Evolutionary conservation across 208 protist species (phyloP), one percentile per base, ranked within the genome.

Genomic region (Trypanosoma vivax): DNA sequence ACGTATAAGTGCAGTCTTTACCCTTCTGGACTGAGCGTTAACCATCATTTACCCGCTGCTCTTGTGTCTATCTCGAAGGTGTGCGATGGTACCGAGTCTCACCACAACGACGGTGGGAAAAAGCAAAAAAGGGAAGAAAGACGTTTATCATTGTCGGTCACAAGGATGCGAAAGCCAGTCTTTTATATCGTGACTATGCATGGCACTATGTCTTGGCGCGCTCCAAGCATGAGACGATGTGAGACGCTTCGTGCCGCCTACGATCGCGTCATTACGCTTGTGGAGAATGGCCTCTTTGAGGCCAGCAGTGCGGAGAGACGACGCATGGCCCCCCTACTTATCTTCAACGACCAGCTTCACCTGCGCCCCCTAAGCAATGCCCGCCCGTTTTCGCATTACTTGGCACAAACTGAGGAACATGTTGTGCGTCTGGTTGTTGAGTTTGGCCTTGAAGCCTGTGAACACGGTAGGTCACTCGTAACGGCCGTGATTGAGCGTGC

Each of bases 1-100:
- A 82, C 86, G 11, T 93, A 93, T 45, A 80, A 76, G 39, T 57
- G 51, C 48, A 90, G 71, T 30, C 37, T 93, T 11, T 93, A 93
- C 59, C 79, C 82, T 1, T 74, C 75, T 29, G 61, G 73, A 11
- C 53, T 90, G 46, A 34, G 27, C 18, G 79, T 90, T 24, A 47
- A 62, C 18, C 86, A 93, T 48, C 60, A 88, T 58, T 62, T 88
- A 19, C 42, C 28, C 14, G 63, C 56, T 41, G 81, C 82, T 33
- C 50, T 83, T 16, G 47, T 88, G n/a, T 78, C 81, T 0, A 63
- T 83, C 19, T 19, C 50, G 28, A 76, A 78, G 39, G 47, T 83
- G 7, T 46, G 33, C 0, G 40, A 60, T 31, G 45, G 35, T 3
- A 5, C 35, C 13, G 4, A 19, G 23, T 9, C 21, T 9, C 19